Conservation (phyloP, 1,139 yeast genomes). For the Yamadazyma diospyri region DNA sequence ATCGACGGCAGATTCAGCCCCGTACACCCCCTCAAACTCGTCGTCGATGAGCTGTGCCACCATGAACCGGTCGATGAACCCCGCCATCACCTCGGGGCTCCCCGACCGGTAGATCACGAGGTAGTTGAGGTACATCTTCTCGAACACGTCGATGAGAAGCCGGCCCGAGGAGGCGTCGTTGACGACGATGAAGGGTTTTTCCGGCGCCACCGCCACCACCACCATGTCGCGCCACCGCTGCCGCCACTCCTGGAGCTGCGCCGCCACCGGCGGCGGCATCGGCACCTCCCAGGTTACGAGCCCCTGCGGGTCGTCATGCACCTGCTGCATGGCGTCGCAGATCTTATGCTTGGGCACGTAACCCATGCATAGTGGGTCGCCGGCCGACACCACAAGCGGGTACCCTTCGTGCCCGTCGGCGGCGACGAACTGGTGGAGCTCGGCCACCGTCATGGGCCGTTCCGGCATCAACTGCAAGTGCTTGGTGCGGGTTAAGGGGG, state of each 20-base stretch:
- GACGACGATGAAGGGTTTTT: conserved; percentile 21
- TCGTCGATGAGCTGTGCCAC: conserved; percentile 29
- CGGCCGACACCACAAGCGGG: conserved; percentile 30
- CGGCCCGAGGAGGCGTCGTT: conserved; percentile 36
- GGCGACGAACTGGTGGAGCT: conserved; percentile 19
- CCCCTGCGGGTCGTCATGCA: conserved; percentile 17
- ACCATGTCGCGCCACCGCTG: conserved; percentile 11
- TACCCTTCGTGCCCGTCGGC: conserved; percentile 44
- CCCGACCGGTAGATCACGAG: conserved; percentile 23
- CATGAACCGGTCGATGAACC: conserved; percentile 41
- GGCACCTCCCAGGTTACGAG: not conserved
- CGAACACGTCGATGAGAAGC: conserved; percentile 37
- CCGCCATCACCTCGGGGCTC: conserved; percentile 19
- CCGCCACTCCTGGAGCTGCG: conserved; percentile 27
- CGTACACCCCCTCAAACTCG: conserved; percentile 21
- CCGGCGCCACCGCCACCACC: conserved; percentile 18
- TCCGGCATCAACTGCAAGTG: conserved; percentile 29
- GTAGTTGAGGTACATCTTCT: conserved; percentile 38
- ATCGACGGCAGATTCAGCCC: conserved; percentile 18
- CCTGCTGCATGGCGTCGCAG: conserved; percentile 17
- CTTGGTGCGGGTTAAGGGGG: conserved; percentile 26
- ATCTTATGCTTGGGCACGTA: conserved; percentile 33
- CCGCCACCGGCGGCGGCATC: conserved; percentile 12
- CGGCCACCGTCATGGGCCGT: conserved; percentile 21
- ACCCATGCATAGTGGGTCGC: conserved; percentile 31